Base-by-base conservation (phyloP, 495 filamentous ascomycete species). In the Lophiotrema nucula region DNA sequence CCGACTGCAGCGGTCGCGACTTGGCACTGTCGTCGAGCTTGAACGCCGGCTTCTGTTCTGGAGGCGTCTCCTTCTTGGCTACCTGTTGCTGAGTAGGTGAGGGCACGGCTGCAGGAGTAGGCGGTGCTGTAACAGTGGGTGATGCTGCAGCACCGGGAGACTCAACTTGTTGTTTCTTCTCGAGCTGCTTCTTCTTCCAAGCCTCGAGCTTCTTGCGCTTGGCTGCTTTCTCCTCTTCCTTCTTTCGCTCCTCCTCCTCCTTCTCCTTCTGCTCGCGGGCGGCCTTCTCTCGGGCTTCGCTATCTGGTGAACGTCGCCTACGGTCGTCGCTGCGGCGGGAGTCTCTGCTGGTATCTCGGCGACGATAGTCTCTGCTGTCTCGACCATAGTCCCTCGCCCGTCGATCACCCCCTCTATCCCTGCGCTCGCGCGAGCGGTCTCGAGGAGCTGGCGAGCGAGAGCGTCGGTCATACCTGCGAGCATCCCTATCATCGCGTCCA, bases 191-290 rank as follows among this genome's bases (percentile, higher is more conserved):
- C 38, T 53, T 23, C 23, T 53, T 58, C 60, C 60, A 58, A 5
- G 28, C 28, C 45, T 26, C 38, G 13, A 58, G 38, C 33, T 45
- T 53, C 39, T 6, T 11, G n/a, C 54, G 51, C 21, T 73, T 75
- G n/a, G 83, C 75, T 62, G 85, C 85, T 52, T 85, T 85, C 69
- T 89, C 84, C 64, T 10, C 6, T 21, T 12, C 10, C 39, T 89
- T 90, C 44, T 80, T 80, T 66, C 88, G 88, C 61, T 88, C 86
- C 65, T 90, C 83, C 33, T 88, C 24, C 21, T 52, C 89, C 16
- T 81, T 59, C 89, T 87, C 64, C n/a, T n/a, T n/a, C n/a, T n/a
- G n/a, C n/a, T 95, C 77, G 47, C 88, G 77, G 69, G 95, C 89
- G 42, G 84, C 88, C 67, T 90, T 88, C 68, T 93, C 44, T 37